Percentiles rank a stretch among this genome's conserved stretches.
Evolutionary conservation across 441 rosid genomes (phyloP).

Genomic region (Pelargonium exstipulatum): DNA sequence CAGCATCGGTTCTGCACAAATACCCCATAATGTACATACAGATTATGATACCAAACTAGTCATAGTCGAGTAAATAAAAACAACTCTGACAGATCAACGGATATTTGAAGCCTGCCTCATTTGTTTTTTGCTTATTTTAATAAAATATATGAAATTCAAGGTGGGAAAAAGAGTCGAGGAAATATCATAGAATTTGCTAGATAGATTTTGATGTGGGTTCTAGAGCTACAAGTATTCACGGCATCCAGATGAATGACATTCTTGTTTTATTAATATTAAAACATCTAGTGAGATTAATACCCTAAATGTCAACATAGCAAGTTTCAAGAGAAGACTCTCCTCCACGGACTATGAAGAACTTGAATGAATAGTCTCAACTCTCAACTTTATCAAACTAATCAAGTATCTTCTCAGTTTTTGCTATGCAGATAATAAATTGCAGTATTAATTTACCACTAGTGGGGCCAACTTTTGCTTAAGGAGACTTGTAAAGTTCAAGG

Average conservation of each 20-base stretch:
- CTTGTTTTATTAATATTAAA: background rate
- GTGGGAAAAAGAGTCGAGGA: background rate
- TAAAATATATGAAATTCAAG: background rate
- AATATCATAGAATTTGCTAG: background rate
- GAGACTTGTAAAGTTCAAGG: background rate
- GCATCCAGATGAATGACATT: background rate
- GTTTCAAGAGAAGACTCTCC: too few species aligned
- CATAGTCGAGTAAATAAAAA: background rate
- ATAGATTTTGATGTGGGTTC: background rate
- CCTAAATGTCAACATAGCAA: too few species aligned
- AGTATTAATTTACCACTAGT: background rate
- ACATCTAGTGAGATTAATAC: background rate
- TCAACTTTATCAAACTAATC: background rate
- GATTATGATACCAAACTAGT: background rate
- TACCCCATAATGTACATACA: background rate
- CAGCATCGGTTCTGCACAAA: slow-evolving; percentile 71
- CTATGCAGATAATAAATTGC: background rate
- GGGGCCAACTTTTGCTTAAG: background rate
- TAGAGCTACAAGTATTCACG: background rate
- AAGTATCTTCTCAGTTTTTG: background rate
- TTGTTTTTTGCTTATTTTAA: background rate
- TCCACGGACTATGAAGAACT: background rate
- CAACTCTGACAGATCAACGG: background rate
- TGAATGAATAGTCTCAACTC: background rate
- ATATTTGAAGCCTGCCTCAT: background rate